A percentile compares a stretch with the other conserved stretches of the same genome.
phyloP scores from a whole-genome alignment of 1,284 basidiomycete species.

The Apiotrichum laibachii region DNA sequence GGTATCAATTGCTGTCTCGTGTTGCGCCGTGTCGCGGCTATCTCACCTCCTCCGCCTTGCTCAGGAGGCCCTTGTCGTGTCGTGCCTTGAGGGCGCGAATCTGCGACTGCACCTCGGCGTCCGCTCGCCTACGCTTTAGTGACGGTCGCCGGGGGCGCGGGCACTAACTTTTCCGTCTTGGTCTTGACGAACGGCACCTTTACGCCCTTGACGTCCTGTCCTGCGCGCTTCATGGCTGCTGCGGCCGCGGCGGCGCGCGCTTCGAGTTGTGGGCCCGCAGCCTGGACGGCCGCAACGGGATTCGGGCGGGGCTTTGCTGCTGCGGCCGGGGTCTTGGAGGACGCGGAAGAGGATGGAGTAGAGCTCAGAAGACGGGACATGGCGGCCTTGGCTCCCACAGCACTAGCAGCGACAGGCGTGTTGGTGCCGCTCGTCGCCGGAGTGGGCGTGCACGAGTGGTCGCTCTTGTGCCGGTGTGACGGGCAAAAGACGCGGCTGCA shows the following conservation, averaged over 20 bases:
- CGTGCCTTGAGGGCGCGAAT: slow-evolving; percentile 47
- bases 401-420: slow-evolving; percentile 5
- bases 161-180: slow-evolving; percentile 46
- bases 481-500: slow-evolving; percentile 45
- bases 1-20: not conserved
- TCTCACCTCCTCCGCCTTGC: slow-evolving; percentile 51
- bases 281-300: slow-evolving; percentile 2
- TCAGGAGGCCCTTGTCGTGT: slow-evolving; percentile 49
- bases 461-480: slow-evolving; percentile 33
- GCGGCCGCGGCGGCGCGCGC: slow-evolving; percentile 45
- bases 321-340: slow-evolving; percentile 8
- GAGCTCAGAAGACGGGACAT: slow-evolving; percentile 33
- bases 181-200: slow-evolving; percentile 49
- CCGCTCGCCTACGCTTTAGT: slow-evolving; percentile 33
- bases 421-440: slow-evolving; percentile 17
- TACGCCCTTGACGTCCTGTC: slow-evolving; percentile 49
- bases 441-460: slow-evolving; percentile 37
- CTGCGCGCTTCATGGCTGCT: slow-evolving; percentile 45
- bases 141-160: no score
- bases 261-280: slow-evolving; percentile 21
- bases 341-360: not conserved
- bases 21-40: slow-evolving; percentile 5
- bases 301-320: not conserved
- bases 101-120: slow-evolving; percentile 41
- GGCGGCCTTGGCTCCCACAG: slow-evolving; percentile 27